A percentile compares a stretch with the other conserved stretches of the same genome.
These are phyloP conservation scores for Epithele typhae DNA, from an alignment of 768 basidiomycete genomes.

Conservation along the genomic window DNA sequence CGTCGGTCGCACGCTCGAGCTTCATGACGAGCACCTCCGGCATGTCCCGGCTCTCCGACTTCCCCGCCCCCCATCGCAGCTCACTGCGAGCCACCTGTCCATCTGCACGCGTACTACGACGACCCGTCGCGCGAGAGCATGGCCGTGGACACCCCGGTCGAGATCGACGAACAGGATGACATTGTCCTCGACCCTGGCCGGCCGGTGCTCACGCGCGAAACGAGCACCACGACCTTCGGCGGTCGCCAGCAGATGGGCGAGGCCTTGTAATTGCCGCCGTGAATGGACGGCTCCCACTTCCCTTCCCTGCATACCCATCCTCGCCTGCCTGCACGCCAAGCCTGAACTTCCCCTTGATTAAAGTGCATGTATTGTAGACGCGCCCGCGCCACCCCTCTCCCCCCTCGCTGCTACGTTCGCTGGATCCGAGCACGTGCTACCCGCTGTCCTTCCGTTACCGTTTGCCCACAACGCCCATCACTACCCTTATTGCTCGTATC, in stretches of 20 bases:
- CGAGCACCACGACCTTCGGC: slow-evolving; percentile 23
- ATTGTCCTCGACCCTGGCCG: slow-evolving; percentile 1
- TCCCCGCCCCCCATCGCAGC: slow-evolving; percentile 51
- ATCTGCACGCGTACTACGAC: slow-evolving; percentile 44
- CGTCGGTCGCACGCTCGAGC: slow-evolving; percentile 43
- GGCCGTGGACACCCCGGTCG: background rate
- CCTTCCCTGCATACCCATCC: no score
- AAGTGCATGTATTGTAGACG: no score
- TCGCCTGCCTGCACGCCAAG: no score
- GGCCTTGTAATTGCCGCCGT: slow-evolving; percentile 17
- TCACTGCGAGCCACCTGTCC: slow-evolving; percentile 32
- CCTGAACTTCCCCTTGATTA: no score
- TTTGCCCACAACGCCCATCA: no score
- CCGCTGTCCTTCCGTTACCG: no score
- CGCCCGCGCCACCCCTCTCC: no score
- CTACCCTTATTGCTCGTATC: no score
- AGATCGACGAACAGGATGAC: slow-evolving; percentile 6
- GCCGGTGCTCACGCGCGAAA: slow-evolving; percentile 17
- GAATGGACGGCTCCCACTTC: no score
- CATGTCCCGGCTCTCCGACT: slow-evolving; percentile 72
- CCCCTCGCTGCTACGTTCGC: no score
- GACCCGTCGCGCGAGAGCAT: no score
- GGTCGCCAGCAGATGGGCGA: slow-evolving; percentile 23
- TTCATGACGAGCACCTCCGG: slow-evolving; percentile 57
- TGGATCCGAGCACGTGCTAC: no score